A percentile compares a stretch with the other conserved stretches of the same genome.
These are phyloP conservation scores for Effrenium voratum DNA, from an alignment of 73 alveolate species.

Conservation along the genomic window DNA sequence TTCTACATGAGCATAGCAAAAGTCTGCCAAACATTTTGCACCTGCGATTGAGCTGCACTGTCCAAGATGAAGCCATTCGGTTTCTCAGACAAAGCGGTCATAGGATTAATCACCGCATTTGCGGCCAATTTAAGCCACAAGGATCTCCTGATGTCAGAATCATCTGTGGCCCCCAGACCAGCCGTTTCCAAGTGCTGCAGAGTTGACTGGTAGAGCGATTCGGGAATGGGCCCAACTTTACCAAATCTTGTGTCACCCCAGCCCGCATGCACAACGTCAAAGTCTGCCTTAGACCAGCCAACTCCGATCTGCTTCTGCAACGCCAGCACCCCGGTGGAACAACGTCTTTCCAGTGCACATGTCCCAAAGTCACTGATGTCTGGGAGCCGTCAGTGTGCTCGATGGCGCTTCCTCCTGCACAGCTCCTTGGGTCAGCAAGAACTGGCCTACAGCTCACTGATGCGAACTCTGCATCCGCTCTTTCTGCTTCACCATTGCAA, in stretches of 20 bases:
- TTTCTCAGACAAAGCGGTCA: slow-evolving; percentile 60
- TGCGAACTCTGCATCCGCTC: no score
- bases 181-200: slow-evolving; percentile 53
- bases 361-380: no score
- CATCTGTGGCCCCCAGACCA: slow-evolving; percentile 58
- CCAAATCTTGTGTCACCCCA: slow-evolving; percentile 64
- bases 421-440: no score
- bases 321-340: slow-evolving; percentile 65
- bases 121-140: slow-evolving; percentile 83
- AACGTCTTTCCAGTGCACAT: no score
- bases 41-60: no score
- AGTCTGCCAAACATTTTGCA: no score
- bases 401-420: no score
- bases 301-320: slow-evolving; percentile 67
- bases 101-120: slow-evolving; percentile 73
- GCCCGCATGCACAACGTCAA: slow-evolving; percentile 83
- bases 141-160: slow-evolving; percentile 3
- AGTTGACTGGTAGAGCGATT: slow-evolving; percentile 10
- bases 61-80: slow-evolving; percentile 45
- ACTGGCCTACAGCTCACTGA: no score
- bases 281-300: slow-evolving; percentile 72
- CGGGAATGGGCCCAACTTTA: not conserved
- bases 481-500: slow-evolving; percentile 31
- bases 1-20: no score
- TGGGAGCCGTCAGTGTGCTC: no score